A percentile compares a stretch with the other conserved stretches of the same genome.
Conservation (phyloP, 2,329 filamentous ascomycete species). For the Phyllosticta citriasiana region DNA sequence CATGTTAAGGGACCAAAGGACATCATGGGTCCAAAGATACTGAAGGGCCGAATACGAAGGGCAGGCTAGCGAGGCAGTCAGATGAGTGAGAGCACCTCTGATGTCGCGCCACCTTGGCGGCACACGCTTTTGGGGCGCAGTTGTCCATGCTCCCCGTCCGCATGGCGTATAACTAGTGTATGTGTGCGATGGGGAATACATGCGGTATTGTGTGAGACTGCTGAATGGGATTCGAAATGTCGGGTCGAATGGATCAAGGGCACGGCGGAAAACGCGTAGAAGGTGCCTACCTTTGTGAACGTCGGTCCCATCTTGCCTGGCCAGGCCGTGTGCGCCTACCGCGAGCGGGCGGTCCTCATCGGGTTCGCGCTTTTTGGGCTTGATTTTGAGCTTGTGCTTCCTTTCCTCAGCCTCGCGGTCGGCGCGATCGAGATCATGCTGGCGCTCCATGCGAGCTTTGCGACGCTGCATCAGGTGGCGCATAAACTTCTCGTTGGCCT, state of each 20-base stretch:
- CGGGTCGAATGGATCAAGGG: not conserved
- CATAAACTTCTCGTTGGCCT: slow-evolving; percentile 64
- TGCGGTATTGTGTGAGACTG: not conserved
- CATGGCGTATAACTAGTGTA: not conserved
- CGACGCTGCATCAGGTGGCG: slow-evolving; percentile 55
- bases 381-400: slow-evolving; percentile 33
- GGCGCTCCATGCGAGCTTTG: slow-evolving; percentile 50
- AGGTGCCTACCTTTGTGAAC: slow-evolving; percentile 43
- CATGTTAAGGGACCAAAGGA: not conserved
- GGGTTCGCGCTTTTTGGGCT: slow-evolving; percentile 70
- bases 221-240: not conserved
- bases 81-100: not conserved
- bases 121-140: no score
- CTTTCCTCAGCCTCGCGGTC: slow-evolving; percentile 42
- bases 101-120: not conserved
- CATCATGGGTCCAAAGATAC: not conserved
- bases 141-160: not conserved
- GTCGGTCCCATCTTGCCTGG: slow-evolving; percentile 54
- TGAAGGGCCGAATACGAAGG: not conserved
- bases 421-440: slow-evolving; percentile 39
- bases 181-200: not conserved
- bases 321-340: slow-evolving; percentile 53
- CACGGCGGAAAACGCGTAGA: not conserved
- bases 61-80: not conserved
- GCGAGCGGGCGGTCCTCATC: slow-evolving; percentile 51